A percentile compares a stretch with the other conserved stretches of the same genome.
phyloP scores from a whole-genome alignment of 129 eudicot genomes.

The Deinandra increscens region DNA sequence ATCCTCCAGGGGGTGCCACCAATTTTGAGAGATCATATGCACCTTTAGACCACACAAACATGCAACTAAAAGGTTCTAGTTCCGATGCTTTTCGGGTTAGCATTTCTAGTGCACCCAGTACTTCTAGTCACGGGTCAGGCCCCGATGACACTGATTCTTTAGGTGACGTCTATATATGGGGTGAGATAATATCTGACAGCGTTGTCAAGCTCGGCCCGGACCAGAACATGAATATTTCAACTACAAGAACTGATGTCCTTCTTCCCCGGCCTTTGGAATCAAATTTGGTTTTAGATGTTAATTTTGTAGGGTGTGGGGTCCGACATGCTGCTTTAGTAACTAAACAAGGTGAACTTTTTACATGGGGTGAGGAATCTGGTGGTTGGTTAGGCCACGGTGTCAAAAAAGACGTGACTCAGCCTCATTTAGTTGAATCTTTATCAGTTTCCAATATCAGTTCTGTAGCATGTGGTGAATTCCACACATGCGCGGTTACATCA shows the following conservation, averaged over 20 bases:
- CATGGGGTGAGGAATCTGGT: conserved; percentile 97
- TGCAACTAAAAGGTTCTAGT: conserved; percentile 82
- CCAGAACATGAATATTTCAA: conserved; percentile 39
- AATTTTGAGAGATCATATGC: conserved; percentile 67
- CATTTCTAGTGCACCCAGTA: conserved; percentile 91
- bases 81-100: conserved; percentile 89
- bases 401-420: conserved; percentile 68
- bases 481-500: conserved; percentile 81
- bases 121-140: conserved; percentile 92
- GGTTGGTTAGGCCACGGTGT: conserved; percentile 96
- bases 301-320: conserved; percentile 84
- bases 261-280: conserved; percentile 79
- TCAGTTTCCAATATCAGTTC: conserved; percentile 53
- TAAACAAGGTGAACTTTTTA: conserved; percentile 83
- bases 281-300: conserved; percentile 77
- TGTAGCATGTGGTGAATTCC: conserved; percentile 95
- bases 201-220: conserved; percentile 59
- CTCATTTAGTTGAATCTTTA: conserved; percentile 71
- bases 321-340: conserved; percentile 83
- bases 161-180: conserved; percentile 96
- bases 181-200: conserved; percentile 80
- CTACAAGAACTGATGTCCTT: conserved; percentile 64
- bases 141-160: conserved; percentile 82
- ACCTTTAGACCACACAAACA: conserved; percentile 62
- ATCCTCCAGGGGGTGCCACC: conserved; percentile 39